Conservation (phyloP, 1,284 basidiomycete genomes). For the Hortiboletus rubellus region DNA sequence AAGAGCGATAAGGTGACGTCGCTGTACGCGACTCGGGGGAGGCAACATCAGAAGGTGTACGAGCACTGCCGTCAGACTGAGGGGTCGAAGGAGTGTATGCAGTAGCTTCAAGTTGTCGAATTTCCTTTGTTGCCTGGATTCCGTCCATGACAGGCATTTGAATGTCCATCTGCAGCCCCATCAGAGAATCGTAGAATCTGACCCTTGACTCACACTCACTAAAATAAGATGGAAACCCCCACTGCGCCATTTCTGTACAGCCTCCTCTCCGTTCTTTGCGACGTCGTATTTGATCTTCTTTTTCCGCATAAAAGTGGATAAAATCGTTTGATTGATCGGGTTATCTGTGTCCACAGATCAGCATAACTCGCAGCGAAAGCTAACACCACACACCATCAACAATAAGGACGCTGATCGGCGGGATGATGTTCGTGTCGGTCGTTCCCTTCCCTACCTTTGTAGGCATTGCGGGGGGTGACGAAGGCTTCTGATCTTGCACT, state of each 20-base stretch:
- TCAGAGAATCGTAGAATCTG: conserved; percentile 1
- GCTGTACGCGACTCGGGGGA: conserved; percentile 46
- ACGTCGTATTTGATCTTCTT: conserved; percentile 96
- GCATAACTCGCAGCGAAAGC: conserved; percentile 10
- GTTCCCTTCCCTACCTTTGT: conserved; percentile 30
- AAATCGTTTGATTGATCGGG: conserved; percentile 96
- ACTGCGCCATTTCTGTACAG: conserved; percentile 93
- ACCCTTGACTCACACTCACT: conserved; percentile 47
- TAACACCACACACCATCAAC: conserved; percentile 75
- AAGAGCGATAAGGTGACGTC: conserved; percentile 78
- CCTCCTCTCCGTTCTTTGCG: conserved; percentile 94
- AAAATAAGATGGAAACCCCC: conserved; percentile 96
- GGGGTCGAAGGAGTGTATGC: conserved; percentile 73
- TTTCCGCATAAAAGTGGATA: conserved; percentile 94
- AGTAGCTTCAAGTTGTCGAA: conserved; percentile 82
- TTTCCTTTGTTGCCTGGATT: conserved; percentile 96
- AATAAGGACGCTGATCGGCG: conserved; percentile 94
- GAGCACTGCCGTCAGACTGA: conserved; percentile 50
- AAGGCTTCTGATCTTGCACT: conserved; percentile 31
- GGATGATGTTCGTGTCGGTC: conserved; percentile 66
- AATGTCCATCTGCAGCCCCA: conserved; percentile 87
- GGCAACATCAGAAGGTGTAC: conserved; percentile 53
- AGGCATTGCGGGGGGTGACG: conserved; percentile 19
- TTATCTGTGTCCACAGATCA: conserved; percentile 68
- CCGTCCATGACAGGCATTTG: conserved; percentile 99